Evolutionary conservation across 345 rosid species (phyloP), one percentile per base, ranked within the genome.

Genomic region (Populus tremula): DNA sequence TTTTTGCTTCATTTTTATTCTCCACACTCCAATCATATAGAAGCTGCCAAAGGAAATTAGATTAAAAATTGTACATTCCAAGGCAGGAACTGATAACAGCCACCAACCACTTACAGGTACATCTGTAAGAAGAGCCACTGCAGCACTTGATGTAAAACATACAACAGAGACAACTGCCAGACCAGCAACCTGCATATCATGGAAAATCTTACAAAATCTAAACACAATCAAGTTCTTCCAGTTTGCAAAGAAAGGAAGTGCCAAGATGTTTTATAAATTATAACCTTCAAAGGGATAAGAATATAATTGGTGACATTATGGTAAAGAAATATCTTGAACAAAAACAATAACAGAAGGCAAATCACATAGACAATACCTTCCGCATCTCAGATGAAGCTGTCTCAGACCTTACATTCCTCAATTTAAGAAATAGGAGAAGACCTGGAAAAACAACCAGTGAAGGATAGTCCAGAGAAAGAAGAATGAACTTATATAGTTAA

Each of bases 351-450:
- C 21, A 17, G 20, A 50, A 36, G 31, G 69, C 23, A 72, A 67
- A 56, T 47, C 11, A 61, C 10, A 63, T 53, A 45, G 49, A n/a
- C 49, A 49, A 47, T 80, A 91, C 94, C 94, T 91, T 91, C 87
- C 85, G 77, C 77, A 87, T 91, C 72, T 91, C 94, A 43, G 89
- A 87, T 43, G 91, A 76, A 77, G 89, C 87, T 78, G 89, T 85
- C 71, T 91, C 94, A 68, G 89, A 89, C 86, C 87, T 81, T 76
- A 89, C 89, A 75, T 84, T 88, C 77, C 91, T 83, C 89, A 89
- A 89, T 83, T 87, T 87, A 77, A 77, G 78, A 86, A 89, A 87
- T 76, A 91, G 75, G 16, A 83, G 47, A 67, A 89, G 80, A 27
- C 94, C 94, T 91, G 79, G 36, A 80, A 59, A n/a, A 59, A 59